phyloP scores from a whole-genome alignment of 805 yeast genomes.

The Saturnispora quitensis region DNA sequence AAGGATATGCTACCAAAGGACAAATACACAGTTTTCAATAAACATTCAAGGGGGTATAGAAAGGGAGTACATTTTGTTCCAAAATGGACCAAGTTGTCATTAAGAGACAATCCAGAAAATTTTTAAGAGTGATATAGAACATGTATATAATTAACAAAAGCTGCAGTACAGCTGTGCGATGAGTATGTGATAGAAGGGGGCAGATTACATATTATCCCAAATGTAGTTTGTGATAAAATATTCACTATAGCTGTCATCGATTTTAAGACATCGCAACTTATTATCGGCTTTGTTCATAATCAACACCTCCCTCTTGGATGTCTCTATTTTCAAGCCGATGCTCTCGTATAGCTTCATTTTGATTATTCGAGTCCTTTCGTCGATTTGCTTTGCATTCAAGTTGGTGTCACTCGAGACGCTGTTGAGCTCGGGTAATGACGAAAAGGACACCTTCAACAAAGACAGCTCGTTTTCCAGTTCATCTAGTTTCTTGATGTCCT shows the following conservation, averaged over 20 bases:
- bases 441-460: slow-evolving; percentile 11
- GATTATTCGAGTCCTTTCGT: slow-evolving; percentile 35
- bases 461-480: slow-evolving; percentile 24
- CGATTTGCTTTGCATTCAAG: slow-evolving; percentile 25
- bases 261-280: slow-evolving; percentile 40
- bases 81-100: slow-evolving; percentile 80
- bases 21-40: slow-evolving; percentile 81
- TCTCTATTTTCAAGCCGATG: slow-evolving; percentile 45
- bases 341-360: slow-evolving; percentile 52
- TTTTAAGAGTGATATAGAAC: slow-evolving; percentile 30
- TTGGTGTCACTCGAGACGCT: slow-evolving; percentile 8
- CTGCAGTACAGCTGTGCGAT: not conserved
- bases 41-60: slow-evolving; percentile 68
- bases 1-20: slow-evolving; percentile 70
- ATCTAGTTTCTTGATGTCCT: slow-evolving; percentile 30
- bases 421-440: slow-evolving; percentile 3
- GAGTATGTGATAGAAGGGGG: not conserved
- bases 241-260: slow-evolving; percentile 47
- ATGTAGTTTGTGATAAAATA: slow-evolving; percentile 66
- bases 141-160: not conserved
- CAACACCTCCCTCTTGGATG: slow-evolving; percentile 34
- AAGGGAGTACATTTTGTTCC: slow-evolving; percentile 84
- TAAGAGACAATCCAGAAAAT: slow-evolving; percentile 70
- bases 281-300: slow-evolving; percentile 41
- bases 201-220: slow-evolving; percentile 54